phyloP scores from a whole-genome alignment of 768 basidiomycete genomes.

The Terana coerulea region DNA sequence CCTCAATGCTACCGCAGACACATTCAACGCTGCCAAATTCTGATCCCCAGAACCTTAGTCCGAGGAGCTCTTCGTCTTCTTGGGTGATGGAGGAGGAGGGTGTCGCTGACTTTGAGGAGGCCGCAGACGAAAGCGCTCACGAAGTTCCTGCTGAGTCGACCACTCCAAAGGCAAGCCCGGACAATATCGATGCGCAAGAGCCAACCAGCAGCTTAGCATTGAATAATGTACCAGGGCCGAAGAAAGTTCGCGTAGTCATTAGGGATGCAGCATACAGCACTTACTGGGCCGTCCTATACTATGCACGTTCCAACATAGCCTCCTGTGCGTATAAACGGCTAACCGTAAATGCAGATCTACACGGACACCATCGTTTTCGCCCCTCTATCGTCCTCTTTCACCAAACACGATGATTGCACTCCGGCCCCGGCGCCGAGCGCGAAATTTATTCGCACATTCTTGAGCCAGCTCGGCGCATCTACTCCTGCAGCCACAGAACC shows the following conservation, averaged over 20 bases:
- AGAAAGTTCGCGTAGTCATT: conserved; percentile 50
- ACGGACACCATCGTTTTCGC: conserved; percentile 84
- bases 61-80: no score
- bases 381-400: conserved; percentile 72
- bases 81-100: no score
- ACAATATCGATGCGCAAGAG: no score
- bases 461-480: conserved; percentile 4
- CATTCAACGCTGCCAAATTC: no score
- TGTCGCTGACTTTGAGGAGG: no score
- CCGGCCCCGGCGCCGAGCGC: conserved; percentile 18
- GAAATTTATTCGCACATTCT: neutral
- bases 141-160: no score
- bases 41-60: no score
- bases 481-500: conserved; percentile 25
- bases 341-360: conserved; percentile 53
- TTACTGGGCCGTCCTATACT: conserved; percentile 70
- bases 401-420: conserved; percentile 17
- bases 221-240: conserved; percentile 39
- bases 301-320: conserved; percentile 38
- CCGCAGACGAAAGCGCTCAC: no score
- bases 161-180: no score
- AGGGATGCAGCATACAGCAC: conserved; percentile 59
- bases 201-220: no score
- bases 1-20: no score
- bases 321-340: neutral